A percentile compares a stretch with the other conserved stretches of the same genome.
These are phyloP conservation scores for Austroboletus rostrupii DNA, from an alignment of 1,284 basidiomycete genomes.

Conservation along the genomic window DNA sequence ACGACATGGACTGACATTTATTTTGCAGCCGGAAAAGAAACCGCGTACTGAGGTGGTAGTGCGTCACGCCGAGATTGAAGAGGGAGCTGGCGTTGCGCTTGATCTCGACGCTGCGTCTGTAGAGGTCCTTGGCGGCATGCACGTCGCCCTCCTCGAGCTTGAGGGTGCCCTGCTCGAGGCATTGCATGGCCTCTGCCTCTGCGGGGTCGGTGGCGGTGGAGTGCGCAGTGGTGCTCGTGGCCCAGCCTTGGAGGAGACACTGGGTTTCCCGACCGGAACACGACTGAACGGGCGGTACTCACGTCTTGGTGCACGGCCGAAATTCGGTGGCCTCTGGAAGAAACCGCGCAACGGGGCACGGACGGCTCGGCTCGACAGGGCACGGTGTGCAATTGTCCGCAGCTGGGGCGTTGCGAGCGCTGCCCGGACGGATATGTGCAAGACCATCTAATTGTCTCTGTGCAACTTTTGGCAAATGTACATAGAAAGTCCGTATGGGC, in stretches of 20 bases:
- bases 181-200: slow-evolving; percentile 75
- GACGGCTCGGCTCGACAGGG: slow-evolving; percentile 22
- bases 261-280: slow-evolving; percentile 4
- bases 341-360: slow-evolving; percentile 11
- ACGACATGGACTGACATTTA: slow-evolving; percentile 16
- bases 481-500: background rate
- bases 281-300: slow-evolving; percentile 19
- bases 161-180: slow-evolving; percentile 83
- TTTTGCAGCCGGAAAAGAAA: slow-evolving; percentile 14
- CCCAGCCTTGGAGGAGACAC: slow-evolving; percentile 57
- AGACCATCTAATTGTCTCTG: slow-evolving; percentile 30
- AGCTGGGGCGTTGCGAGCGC: slow-evolving; percentile 26
- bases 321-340: slow-evolving; percentile 6
- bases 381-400: slow-evolving; percentile 15
- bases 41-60: slow-evolving; percentile 79
- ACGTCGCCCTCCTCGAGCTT: slow-evolving; percentile 91
- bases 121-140: slow-evolving; percentile 72
- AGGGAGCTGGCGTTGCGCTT: slow-evolving; percentile 79
- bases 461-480: slow-evolving; percentile 15
- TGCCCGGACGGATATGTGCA: slow-evolving; percentile 18
- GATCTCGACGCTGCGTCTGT: slow-evolving; percentile 78
- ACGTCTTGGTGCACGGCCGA: slow-evolving; percentile 22
- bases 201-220: slow-evolving; percentile 82
- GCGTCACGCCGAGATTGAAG: slow-evolving; percentile 86
- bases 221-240: slow-evolving; percentile 76